Percentiles rank a stretch among this genome's conserved stretches.
phyloP scores from a whole-genome alignment of 257 asterid species.

The Przewalskia tangutica region DNA sequence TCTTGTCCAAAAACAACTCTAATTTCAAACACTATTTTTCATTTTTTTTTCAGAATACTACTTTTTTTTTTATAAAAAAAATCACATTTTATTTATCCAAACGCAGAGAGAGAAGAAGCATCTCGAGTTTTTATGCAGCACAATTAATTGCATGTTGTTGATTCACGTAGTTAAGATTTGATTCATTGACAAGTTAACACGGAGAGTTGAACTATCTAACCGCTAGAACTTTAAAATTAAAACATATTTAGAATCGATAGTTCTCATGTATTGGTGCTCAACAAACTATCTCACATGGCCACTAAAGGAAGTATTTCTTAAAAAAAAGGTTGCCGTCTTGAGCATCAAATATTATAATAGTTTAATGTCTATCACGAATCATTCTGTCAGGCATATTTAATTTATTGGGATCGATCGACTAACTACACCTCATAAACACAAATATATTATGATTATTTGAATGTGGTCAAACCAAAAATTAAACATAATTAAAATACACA shows the following conservation, averaged over 20 bases:
- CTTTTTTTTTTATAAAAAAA: no score
- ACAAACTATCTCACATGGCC: slow-evolving; percentile 2
- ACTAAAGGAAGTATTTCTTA: background rate
- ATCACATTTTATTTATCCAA: no score
- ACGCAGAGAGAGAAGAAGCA: background rate
- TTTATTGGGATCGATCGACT: background rate
- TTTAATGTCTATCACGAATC: background rate
- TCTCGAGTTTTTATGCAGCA: background rate
- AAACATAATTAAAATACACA: background rate
- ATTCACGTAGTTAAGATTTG: background rate
- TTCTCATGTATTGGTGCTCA: background rate
- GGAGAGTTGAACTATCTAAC: background rate
- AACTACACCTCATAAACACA: background rate
- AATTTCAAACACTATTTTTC: no score
- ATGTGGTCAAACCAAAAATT: background rate
- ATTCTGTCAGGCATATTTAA: background rate
- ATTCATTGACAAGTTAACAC: background rate
- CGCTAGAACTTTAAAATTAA: background rate
- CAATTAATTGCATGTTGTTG: background rate
- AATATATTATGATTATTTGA: background rate
- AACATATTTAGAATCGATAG: background rate
- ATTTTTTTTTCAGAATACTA: no score
- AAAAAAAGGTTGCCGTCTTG: background rate
- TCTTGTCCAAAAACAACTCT: no score
- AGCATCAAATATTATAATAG: background rate